These are phyloP conservation scores for Scutellaria galericulata DNA, from an alignment of 257 asterid species.

Conservation along the genomic window DNA sequence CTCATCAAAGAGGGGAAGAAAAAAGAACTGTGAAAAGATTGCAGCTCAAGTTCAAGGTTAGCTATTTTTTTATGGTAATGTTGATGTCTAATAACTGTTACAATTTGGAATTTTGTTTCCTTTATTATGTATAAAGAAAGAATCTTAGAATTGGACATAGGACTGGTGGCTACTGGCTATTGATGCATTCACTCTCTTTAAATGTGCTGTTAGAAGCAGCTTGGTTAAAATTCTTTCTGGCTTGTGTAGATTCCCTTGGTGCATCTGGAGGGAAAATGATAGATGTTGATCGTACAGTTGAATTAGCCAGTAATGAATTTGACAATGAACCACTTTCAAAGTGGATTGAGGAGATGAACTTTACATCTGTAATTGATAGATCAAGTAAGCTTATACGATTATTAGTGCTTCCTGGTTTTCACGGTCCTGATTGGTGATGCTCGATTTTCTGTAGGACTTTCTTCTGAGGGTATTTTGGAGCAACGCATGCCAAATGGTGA, in stretches of 20 bases:
- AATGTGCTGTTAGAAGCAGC: slow-evolving; percentile 4
- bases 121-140: not conserved
- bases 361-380: slow-evolving; percentile 45
- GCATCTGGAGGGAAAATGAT: slow-evolving; percentile 35
- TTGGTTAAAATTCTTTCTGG: slow-evolving; percentile 29
- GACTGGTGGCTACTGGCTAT: not conserved
- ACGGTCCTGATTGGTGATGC: not conserved
- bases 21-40: slow-evolving; percentile 33
- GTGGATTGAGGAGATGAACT: slow-evolving; percentile 61
- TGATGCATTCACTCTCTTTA: slow-evolving; percentile 19
- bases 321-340: slow-evolving; percentile 70
- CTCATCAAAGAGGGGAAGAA: slow-evolving; percentile 50
- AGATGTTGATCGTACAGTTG: slow-evolving; percentile 34
- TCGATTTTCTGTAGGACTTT: slow-evolving; percentile 41
- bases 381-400: slow-evolving; percentile 47
- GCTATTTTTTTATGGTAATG: slow-evolving; percentile 21
- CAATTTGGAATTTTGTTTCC: not conserved
- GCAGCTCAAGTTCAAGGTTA: slow-evolving; percentile 50
- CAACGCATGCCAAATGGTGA: slow-evolving; percentile 37
- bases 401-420: slow-evolving; percentile 15
- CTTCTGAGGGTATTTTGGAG: slow-evolving; percentile 38
- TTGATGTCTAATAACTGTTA: slow-evolving; percentile 14
- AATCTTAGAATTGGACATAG: not conserved
- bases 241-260: slow-evolving; percentile 45
- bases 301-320: slow-evolving; percentile 42